A percentile compares a stretch with the other conserved stretches of the same genome.
Evolutionary conservation across 345 rosid genomes (phyloP).

Genomic region (Ceriops decandra): DNA sequence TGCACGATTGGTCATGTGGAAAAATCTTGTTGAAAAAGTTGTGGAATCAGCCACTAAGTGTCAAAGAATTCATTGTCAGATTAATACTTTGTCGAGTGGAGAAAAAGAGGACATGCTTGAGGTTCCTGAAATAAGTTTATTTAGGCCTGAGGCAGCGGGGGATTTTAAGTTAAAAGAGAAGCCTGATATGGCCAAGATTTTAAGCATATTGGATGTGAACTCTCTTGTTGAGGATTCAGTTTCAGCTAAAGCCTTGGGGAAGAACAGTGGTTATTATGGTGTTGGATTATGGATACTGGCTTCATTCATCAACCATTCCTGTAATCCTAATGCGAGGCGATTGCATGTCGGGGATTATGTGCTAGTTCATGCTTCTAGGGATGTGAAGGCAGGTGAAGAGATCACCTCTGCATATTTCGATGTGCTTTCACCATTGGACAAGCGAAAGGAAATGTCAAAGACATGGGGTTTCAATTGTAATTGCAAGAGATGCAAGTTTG

Average conservation of each 20-base stretch:
- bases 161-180: constrained; percentile 14
- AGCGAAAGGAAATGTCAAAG: constrained; percentile 56
- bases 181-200: constrained; percentile 42
- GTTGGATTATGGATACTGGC: constrained; percentile 72
- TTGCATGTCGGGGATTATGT: constrained; percentile 67
- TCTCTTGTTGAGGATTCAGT: constrained; percentile 75
- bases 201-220: constrained; percentile 79
- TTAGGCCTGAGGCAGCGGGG: constrained; percentile 48
- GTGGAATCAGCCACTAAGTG: constrained; percentile 40
- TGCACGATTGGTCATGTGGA: constrained; percentile 84
- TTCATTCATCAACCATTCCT: constrained; percentile 85
- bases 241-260: constrained; percentile 74
- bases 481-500: constrained; percentile 68
- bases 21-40: constrained; percentile 58
- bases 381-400: constrained; percentile 79
- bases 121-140: constrained; percentile 53
- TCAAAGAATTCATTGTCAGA: constrained; percentile 34
- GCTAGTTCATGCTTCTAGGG: constrained; percentile 68
- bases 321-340: constrained; percentile 66
- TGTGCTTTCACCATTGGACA: constrained; percentile 42
- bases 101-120: constrained; percentile 51
- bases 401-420: constrained; percentile 70
- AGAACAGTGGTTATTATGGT: constrained; percentile 69
- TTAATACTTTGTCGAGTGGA: constrained; percentile 53
- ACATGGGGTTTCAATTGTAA: constrained; percentile 70